Base-by-base conservation (phyloP, 2,329 filamentous ascomycete genomes). In the Neospermospora avenae region DNA sequence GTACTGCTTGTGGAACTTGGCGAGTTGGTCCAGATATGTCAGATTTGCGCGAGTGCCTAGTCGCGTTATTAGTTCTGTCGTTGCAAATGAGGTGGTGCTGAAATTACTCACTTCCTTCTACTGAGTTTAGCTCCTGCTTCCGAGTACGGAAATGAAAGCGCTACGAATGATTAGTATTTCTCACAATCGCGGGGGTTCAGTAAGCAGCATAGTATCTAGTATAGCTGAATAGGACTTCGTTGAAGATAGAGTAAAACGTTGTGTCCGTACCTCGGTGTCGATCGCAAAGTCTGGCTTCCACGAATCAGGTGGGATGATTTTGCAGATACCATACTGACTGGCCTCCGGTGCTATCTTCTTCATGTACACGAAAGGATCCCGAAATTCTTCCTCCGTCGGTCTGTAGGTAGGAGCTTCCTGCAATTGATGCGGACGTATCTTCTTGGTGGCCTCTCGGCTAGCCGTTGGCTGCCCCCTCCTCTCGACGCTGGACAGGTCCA, bases 201-300 rank as follows among this genome's bases (percentile, higher is more conserved):
- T 24, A 4, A 16, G 25, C 7, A 18, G 35, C 10, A 41, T 7
- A 14, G 37, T 7, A 25, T 52, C 35, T 24, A 28, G 22, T 5
- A 20, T 0, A 31, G 14, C 25, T 18, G 46, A 10, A 28, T 10
- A 14, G 11, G 20, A 41, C 37, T 44, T 42, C 20, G 25, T 41
- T 13, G 10, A 13, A 28, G 55, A 22, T 10, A 39, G 48, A 20
- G 54, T 18, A 16, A 3, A 34, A 54, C 14, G 55, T 22, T 10
- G n/a, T 31, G 16, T n/a, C 39, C 71, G 46, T 80, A 97, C 93
- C 86, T 97, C 92, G 22, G 93, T 98, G 73, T 99, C 92, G 71
- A 99, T 96, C 45, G 93, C 93, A 74, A 99, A 98, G 16, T 91
- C 83, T 7, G 95, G 95, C 70, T 96, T 93, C 95, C 95, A 99